Evolutionary conservation across 495 filamentous ascomycete species (phyloP).

Genomic region (Penicillium odoratum): DNA sequence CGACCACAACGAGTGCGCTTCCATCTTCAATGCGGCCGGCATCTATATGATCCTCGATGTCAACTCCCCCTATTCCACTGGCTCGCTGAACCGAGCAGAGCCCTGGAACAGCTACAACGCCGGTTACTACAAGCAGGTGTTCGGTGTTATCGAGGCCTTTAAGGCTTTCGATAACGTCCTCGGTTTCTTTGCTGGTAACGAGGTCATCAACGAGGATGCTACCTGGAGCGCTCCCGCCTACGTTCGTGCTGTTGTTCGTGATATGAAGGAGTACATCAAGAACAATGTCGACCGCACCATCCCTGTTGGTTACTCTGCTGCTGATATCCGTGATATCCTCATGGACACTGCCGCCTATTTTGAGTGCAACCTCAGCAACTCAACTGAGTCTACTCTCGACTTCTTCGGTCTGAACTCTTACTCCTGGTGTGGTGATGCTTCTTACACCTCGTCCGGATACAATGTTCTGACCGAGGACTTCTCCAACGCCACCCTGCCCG

Average conservation of each 20-base stretch:
- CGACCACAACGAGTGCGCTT: slow-evolving; percentile 86
- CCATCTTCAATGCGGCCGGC: slow-evolving; percentile 86
- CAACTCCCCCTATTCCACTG: slow-evolving; percentile 81
- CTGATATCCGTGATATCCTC: slow-evolving; percentile 80
- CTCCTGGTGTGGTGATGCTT: slow-evolving; percentile 85
- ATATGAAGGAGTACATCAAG: slow-evolving; percentile 84
- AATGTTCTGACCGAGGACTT: slow-evolving; percentile 71
- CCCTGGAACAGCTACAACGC: slow-evolving; percentile 70
- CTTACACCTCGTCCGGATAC: slow-evolving; percentile 69
- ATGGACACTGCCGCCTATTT: slow-evolving; percentile 82
- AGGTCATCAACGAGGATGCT: slow-evolving; percentile 76
- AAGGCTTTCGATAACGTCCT: slow-evolving; percentile 88
- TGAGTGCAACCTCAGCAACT: slow-evolving; percentile 70
- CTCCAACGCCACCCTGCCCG: slow-evolving; percentile 68
- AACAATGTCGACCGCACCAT: slow-evolving; percentile 67
- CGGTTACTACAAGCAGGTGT: slow-evolving; percentile 78
- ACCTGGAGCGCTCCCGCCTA: slow-evolving; percentile 39
- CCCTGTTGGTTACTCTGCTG: slow-evolving; percentile 92
- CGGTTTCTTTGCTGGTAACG: slow-evolving; percentile 92
- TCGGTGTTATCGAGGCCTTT: slow-evolving; percentile 91
- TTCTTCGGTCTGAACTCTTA: slow-evolving; percentile 96
- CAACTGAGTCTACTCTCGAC: slow-evolving; percentile 66
- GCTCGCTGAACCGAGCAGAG: slow-evolving; percentile 69
- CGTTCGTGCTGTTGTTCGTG: slow-evolving; percentile 66
- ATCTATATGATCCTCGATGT: slow-evolving; percentile 77